phyloP scores from a whole-genome alignment of 306 rosid genomes.

The Chamaecrista fasciculata region DNA sequence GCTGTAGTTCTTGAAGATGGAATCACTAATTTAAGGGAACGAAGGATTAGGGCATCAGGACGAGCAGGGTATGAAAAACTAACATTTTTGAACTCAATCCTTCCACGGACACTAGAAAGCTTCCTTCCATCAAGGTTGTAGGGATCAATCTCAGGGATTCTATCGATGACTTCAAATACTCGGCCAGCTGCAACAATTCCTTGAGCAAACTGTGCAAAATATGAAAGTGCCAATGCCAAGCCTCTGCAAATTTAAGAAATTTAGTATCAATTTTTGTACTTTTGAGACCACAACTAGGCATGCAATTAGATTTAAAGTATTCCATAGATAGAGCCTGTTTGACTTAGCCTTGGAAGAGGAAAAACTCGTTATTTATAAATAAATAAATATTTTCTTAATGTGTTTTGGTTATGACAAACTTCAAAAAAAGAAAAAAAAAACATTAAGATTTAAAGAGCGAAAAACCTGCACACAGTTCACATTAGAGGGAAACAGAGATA shows the following conservation, averaged over 20 bases:
- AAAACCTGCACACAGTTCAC: background rate
- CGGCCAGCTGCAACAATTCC: slow-evolving; percentile 91
- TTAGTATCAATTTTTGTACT: background rate
- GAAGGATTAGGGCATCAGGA: slow-evolving; percentile 57
- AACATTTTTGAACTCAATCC: slow-evolving; percentile 70
- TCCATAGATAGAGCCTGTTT: background rate
- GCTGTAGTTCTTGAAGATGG: slow-evolving; percentile 76
- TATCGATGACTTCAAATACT: slow-evolving; percentile 70
- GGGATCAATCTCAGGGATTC: slow-evolving; percentile 88
- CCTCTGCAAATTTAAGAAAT: slow-evolving; percentile 47
- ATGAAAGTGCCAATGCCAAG: slow-evolving; percentile 80
- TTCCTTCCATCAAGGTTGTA: slow-evolving; percentile 65
- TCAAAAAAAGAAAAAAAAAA: background rate
- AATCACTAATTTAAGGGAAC: slow-evolving; percentile 60
- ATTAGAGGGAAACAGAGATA: background rate
- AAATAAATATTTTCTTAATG: too few species aligned
- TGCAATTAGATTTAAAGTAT: too few species aligned
- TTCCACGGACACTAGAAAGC: slow-evolving; percentile 57
- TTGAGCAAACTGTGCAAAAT: slow-evolving; percentile 92
- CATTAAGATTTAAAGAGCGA: background rate
- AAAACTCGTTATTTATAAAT: too few species aligned
- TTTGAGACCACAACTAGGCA: background rate
- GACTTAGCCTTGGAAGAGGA: background rate
- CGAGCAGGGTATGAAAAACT: slow-evolving; percentile 81
- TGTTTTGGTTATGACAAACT: too few species aligned